These are phyloP conservation scores for Apiotrichum sp. DNA, from an alignment of 1,284 basidiomycete genomes.

Conservation along the genomic window DNA sequence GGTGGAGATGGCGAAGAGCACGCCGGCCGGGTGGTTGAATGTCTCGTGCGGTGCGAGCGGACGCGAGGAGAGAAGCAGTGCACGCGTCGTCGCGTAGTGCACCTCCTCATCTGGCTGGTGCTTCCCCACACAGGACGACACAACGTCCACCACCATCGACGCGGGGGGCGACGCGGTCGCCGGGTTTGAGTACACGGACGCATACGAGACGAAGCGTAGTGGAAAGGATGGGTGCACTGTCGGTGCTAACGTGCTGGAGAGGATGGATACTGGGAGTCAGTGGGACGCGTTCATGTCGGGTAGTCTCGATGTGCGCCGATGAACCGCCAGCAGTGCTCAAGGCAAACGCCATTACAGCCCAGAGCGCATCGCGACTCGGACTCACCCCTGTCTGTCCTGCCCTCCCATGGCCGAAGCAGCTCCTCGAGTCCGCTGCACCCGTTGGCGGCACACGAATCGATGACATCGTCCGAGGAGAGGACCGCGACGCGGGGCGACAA, in stretches of 20 bases:
- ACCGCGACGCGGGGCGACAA: conserved; percentile 46
- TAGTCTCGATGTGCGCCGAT: too few relatives aligned
- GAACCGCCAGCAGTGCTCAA: too few relatives aligned
- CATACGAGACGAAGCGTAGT: conserved; percentile 42
- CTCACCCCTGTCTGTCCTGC: conserved; percentile 42
- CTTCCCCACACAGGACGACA: conserved; percentile 24
- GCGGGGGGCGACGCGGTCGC: conserved; percentile 29
- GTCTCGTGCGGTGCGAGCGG: conserved; percentile 44
- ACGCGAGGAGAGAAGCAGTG: conserved; percentile 41
- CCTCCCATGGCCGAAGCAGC: conserved; percentile 46
- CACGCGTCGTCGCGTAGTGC: conserved; percentile 43
- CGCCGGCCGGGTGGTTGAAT: conserved; percentile 46
- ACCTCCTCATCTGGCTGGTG: conserved; percentile 32
- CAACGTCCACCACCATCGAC: conserved; percentile 43
- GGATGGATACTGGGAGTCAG: conserved; percentile 37
- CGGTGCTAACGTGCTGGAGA: conserved; percentile 41
- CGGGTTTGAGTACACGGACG: conserved; percentile 33
- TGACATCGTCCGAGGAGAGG: conserved; percentile 42
- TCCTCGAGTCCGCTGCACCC: conserved; percentile 45
- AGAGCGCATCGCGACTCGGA: not conserved
- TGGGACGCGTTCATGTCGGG: too few relatives aligned
- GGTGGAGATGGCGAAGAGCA: conserved; percentile 43
- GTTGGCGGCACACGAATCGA: conserved; percentile 41
- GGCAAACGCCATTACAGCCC: not conserved
- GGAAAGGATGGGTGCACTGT: conserved; percentile 44